Evolutionary conservation across 1,139 yeast species (phyloP).

Genomic region (Eremothecium sinecaudum): DNA sequence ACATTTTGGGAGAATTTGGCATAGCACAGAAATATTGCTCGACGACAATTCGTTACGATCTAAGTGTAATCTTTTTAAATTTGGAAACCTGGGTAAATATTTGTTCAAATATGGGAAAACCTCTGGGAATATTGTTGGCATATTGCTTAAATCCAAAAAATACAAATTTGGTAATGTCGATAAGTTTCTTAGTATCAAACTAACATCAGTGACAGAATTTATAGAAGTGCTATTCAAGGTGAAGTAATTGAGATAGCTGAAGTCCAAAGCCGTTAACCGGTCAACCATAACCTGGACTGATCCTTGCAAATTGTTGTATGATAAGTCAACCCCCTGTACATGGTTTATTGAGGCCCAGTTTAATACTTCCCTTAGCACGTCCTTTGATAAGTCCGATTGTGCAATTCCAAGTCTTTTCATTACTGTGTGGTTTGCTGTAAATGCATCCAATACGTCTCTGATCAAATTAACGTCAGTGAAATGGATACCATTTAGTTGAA

Average conservation of each 20-base stretch:
- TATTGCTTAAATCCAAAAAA: slow-evolving; percentile 67
- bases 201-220: slow-evolving; percentile 44
- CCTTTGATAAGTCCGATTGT: slow-evolving; percentile 49
- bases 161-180: slow-evolving; percentile 48
- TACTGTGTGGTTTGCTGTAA: slow-evolving; percentile 37
- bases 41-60: slow-evolving; percentile 62
- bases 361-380: slow-evolving; percentile 48
- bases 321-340: slow-evolving; percentile 77
- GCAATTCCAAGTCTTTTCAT: slow-evolving; percentile 63
- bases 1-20: slow-evolving; percentile 63
- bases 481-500: slow-evolving; percentile 73
- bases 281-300: slow-evolving; percentile 38
- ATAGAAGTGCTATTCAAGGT: slow-evolving; percentile 65
- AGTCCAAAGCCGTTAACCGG: slow-evolving; percentile 21
- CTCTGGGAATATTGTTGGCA: slow-evolving; percentile 66
- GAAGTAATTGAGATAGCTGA: slow-evolving; percentile 39
- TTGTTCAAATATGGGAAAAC: slow-evolving; percentile 52
- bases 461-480: slow-evolving; percentile 41
- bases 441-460: slow-evolving; percentile 37
- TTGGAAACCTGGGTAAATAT: slow-evolving; percentile 55
- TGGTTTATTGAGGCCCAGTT: slow-evolving; percentile 51
- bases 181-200: slow-evolving; percentile 43
- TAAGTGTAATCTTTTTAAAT: slow-evolving; percentile 63
- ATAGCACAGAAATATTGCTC: slow-evolving; percentile 55
- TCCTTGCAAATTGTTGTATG: slow-evolving; percentile 62